Evolutionary conservation across 352 stramenopile genomes (phyloP), one percentile per base, ranked within the genome.

Genomic region (Pythium periplocum): DNA sequence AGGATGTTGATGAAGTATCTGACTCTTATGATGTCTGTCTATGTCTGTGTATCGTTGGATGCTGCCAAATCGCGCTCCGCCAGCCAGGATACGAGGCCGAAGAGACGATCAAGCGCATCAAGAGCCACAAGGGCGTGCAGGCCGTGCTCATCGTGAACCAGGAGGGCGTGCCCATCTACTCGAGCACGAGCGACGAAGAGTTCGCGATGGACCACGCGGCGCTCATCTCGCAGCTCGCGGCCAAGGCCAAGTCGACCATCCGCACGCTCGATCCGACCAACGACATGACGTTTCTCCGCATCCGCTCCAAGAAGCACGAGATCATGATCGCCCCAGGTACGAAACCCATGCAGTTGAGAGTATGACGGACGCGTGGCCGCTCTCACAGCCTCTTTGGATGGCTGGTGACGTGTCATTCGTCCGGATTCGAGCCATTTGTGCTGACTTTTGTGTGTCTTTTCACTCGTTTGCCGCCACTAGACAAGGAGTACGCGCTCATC

Each of bases 401-500:
- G 17, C 17, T 26, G 17, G 17, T 26, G 17, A 26, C 17, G 17
- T 26, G 17, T 26, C 17, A 26, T 26, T 26, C 17, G 17, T 26
- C 17, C 17, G 17, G 17, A 26, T 26, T 26, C 17, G 17, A 26
- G 2, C 4, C 44, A 36, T 2, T 58, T n/a, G 30, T 50, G 30
- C 3, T 42, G 32, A 26, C 32, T 17, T 45, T 38, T 3, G 3
- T 35, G 71, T 55, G 48, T 17, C 9, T 48, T 7, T 53, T 5
- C 55, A 42, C 32, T 59, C 31, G 31, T 51, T 6, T 59, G 49
- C 35, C 45, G 9, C 4, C 9, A 45, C 39, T 65, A 64, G 89
- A 98, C 53, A 96, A 97, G 55, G 88, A 96, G 51, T 98, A 96
- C 62, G 76, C 95, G 58, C 75, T 98, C 42, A 96, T 97, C 40